Percentiles rank a stretch among this genome's conserved stretches.
phyloP scores from a whole-genome alignment of 345 rosid species.

The Lepidium sativum region DNA sequence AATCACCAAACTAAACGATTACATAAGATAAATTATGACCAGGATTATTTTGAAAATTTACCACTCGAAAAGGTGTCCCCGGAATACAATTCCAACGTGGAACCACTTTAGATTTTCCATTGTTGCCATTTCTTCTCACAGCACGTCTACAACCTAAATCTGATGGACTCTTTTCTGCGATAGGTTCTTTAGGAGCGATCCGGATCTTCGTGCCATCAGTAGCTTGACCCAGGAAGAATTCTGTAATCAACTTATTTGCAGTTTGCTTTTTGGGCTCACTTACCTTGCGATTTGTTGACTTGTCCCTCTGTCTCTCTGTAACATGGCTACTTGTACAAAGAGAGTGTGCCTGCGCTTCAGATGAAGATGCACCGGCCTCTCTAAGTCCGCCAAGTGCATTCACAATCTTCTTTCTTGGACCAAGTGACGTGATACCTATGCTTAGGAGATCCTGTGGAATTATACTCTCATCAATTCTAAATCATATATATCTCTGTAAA shows the following conservation, averaged over 20 bases:
- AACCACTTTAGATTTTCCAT: conserved; percentile 43
- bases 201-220: conserved; percentile 30
- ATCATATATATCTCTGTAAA: neutral
- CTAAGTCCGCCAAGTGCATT: conserved; percentile 58
- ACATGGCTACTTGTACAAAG: conserved; percentile 17
- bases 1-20: neutral
- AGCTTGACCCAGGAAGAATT: conserved; percentile 54
- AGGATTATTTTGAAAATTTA: conserved; percentile 19
- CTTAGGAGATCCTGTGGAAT: conserved; percentile 52
- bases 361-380: conserved; percentile 24
- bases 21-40: neutral
- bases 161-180: conserved; percentile 20
- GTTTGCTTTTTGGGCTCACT: conserved; percentile 37
- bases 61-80: conserved; percentile 95
- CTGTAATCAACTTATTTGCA: conserved; percentile 77
- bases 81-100: conserved; percentile 77
- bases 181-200: conserved; percentile 24
- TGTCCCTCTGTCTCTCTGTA: conserved; percentile 30
- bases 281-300: conserved; percentile 23
- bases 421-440: conserved; percentile 80
- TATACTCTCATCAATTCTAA: neutral
- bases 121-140: conserved; percentile 31
- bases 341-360: conserved; percentile 20
- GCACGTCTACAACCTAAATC: conserved; percentile 31
- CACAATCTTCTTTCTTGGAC: conserved; percentile 85